Evolutionary conservation across 768 basidiomycete genomes (phyloP).

Genomic region (Suillus alpinus): DNA sequence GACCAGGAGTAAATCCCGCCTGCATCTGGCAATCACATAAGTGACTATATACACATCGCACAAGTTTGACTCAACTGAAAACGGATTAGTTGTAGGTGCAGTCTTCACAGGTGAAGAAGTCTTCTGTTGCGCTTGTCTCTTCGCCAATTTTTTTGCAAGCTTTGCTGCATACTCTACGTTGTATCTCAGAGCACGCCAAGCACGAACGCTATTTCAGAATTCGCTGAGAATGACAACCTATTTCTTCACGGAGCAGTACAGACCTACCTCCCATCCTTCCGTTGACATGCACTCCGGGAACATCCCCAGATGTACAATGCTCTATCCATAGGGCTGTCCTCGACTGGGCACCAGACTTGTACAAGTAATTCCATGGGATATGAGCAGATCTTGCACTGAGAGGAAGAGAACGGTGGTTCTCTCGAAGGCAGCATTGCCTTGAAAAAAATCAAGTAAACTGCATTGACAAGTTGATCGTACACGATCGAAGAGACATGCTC

Average conservation of each 20-base stretch:
- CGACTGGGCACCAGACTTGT: conserved; percentile 90
- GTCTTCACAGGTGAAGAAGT: conserved; percentile 32
- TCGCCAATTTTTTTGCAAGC: conserved; percentile 53
- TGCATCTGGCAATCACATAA: conserved; percentile 19
- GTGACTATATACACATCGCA: conserved; percentile 2
- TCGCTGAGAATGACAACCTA: conserved; percentile 14
- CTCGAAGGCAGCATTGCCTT: conserved; percentile 72
- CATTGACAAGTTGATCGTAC: conserved; percentile 46
- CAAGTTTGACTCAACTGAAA: conserved; percentile 49
- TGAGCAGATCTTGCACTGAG: conserved; percentile 69
- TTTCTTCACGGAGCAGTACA: neutral
- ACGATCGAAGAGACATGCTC: conserved; percentile 47
- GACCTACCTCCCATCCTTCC: conserved; percentile 74
- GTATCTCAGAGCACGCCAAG: conserved; percentile 72
- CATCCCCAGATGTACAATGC: conserved; percentile 88
- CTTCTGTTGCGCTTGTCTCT: conserved; percentile 38
- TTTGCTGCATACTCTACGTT: conserved; percentile 77
- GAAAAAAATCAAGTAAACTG: conserved; percentile 39
- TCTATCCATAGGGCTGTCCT: conserved; percentile 81
- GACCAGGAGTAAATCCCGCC: conserved; percentile 26
- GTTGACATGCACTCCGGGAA: conserved; percentile 64
- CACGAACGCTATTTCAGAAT: conserved; percentile 57
- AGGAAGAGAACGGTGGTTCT: conserved; percentile 61
- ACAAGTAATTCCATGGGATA: conserved; percentile 77
- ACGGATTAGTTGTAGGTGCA: conserved; percentile 56